Evolutionary conservation across 2,329 filamentous ascomycete species (phyloP).

Genomic region (Xenosphaeropsis pyriputrescens): DNA sequence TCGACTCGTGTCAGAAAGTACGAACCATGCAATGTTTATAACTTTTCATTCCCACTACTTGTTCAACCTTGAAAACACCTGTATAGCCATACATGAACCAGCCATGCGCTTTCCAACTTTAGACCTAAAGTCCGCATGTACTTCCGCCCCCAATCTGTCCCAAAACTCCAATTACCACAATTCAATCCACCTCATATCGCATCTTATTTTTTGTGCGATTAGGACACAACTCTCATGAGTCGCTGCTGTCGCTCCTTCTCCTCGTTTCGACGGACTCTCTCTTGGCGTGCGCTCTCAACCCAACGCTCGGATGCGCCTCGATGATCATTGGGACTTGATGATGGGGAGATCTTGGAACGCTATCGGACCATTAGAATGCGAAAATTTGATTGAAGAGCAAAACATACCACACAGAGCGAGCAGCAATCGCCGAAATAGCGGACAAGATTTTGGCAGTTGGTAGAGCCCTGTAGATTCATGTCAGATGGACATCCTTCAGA

Average conservation of each 20-base stretch:
- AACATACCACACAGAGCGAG: constrained; percentile 20
- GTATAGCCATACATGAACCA: constrained; percentile 5
- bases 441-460: constrained; percentile 22
- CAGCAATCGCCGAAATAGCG: constrained; percentile 21
- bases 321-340: constrained; percentile 6
- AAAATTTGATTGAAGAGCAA: constrained; percentile 1
- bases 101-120: constrained; percentile 2
- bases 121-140: too few relatives aligned
- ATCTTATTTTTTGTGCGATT: background rate
- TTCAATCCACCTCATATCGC: background rate
- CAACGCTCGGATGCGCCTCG: constrained; percentile 5
- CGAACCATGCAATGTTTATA: too few relatives aligned
- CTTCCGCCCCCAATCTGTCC: background rate
- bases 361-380: constrained; percentile 5
- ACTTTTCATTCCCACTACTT: too few relatives aligned
- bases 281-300: constrained; percentile 8
- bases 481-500: constrained; percentile 2
- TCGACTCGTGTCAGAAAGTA: too few relatives aligned
- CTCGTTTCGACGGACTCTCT: constrained; percentile 8
- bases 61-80: too few relatives aligned
- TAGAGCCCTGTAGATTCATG: constrained; percentile 15
- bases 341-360: constrained; percentile 1
- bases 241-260: constrained; percentile 7
- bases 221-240: constrained; percentile 7
- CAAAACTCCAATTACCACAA: background rate